These are phyloP conservation scores for Berberis vulgaris DNA, from an alignment of 164 flowering plant genomes.

Conservation along the genomic window DNA sequence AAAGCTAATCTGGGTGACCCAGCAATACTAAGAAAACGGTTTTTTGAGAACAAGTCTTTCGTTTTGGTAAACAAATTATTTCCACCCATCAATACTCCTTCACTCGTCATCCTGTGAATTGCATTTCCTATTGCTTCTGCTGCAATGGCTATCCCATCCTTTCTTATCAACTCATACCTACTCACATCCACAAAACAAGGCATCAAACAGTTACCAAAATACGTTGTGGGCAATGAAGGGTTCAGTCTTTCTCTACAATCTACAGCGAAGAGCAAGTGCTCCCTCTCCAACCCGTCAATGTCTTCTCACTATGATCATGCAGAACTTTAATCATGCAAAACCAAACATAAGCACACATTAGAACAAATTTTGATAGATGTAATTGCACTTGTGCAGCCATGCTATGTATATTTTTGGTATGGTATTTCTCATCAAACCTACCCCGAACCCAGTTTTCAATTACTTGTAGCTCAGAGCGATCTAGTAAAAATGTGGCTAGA, in stretches of 20 bases:
- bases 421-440: too few species aligned
- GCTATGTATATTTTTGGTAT: neutral
- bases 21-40: neutral
- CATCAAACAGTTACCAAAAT: slow-evolving; percentile 37
- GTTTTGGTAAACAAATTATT: neutral
- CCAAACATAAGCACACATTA: slow-evolving; percentile 33
- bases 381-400: neutral
- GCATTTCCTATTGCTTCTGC: slow-evolving; percentile 17
- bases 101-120: slow-evolving; percentile 5
- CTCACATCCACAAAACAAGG: neutral
- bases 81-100: neutral
- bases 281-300: neutral
- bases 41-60: neutral
- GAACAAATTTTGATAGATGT: slow-evolving; percentile 21
- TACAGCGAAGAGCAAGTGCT: slow-evolving; percentile 18
- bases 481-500: neutral
- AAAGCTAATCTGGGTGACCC: slow-evolving; percentile 28
- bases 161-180: slow-evolving; percentile 12
- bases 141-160: slow-evolving; percentile 22
- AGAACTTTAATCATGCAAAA: slow-evolving; percentile 12
- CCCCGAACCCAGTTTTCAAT: neutral
- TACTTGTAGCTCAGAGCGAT: neutral
- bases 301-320: neutral
- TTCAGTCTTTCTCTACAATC: slow-evolving; percentile 22
- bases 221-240: slow-evolving; percentile 22